Conservation (phyloP, 2,329 filamentous ascomycete species). For the Colletotrichum salicis region DNA sequence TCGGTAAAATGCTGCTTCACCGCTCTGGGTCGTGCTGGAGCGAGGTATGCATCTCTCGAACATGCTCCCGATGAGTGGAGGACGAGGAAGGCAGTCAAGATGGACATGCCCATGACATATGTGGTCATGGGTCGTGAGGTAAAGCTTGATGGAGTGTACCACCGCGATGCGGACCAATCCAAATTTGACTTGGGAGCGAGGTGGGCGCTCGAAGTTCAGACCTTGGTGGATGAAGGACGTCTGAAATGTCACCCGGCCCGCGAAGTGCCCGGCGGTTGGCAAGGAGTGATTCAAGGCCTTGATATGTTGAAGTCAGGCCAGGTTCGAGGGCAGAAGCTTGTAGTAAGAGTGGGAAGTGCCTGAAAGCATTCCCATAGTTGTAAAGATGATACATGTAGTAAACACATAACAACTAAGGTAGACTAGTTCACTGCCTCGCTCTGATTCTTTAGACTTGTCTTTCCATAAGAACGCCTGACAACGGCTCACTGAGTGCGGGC, state of each 20-base stretch:
- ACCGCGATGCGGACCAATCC: neutral
- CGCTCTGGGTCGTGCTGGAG: conserved; percentile 42
- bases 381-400: neutral
- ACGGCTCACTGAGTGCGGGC: neutral
- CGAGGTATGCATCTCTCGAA: conserved; percentile 47
- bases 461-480: neutral
- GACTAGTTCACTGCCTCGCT: neutral
- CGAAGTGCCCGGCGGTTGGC: conserved; percentile 1
- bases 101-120: conserved; percentile 40
- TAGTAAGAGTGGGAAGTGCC: neutral
- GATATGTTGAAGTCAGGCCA: conserved; percentile 1
- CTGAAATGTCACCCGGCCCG: conserved; percentile 17
- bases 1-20: conserved; percentile 38
- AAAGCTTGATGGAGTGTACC: neutral
- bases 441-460: neutral
- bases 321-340: conserved; percentile 9
- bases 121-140: conserved; percentile 27
- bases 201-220: conserved; percentile 33
- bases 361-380: neutral
- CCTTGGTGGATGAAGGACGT: conserved; percentile 11
- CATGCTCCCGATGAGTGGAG: conserved; percentile 35
- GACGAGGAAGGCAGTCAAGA: conserved; percentile 39
- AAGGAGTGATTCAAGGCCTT: neutral
- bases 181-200: conserved; percentile 9
- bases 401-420: neutral